Evolutionary conservation across 805 yeast genomes (phyloP).

Genomic region (Saitoella complicata): DNA sequence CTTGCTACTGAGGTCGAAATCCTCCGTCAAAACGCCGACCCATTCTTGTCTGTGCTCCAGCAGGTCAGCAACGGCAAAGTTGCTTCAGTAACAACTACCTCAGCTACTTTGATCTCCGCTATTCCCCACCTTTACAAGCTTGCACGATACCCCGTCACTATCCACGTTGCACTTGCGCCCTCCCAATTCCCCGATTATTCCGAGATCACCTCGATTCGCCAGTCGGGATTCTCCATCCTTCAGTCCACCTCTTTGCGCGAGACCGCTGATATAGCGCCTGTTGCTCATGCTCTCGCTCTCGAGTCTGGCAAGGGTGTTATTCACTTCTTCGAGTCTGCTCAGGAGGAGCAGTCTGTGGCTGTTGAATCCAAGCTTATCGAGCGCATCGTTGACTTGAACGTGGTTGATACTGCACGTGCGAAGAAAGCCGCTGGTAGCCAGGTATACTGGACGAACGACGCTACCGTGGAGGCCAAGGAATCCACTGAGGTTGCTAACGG

Average conservation of each 20-base stretch:
- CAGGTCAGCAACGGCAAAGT: conserved; percentile 17
- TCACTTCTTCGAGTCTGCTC: conserved; percentile 39
- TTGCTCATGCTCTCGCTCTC: conserved; percentile 42
- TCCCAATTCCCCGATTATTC: conserved; percentile 44
- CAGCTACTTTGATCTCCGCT: conserved; percentile 37
- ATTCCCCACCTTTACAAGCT: conserved; percentile 41
- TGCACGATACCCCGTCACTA: conserved; percentile 29
- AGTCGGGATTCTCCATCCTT: conserved; percentile 44
- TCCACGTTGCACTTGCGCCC: conserved; percentile 30
- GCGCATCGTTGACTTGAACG: conserved; percentile 1
- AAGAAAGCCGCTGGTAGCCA: conserved; percentile 1
- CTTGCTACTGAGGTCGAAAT: conserved; percentile 6
- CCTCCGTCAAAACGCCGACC: conserved; percentile 35
- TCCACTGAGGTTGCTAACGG: too few relatives aligned
- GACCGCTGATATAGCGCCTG: conserved; percentile 35
- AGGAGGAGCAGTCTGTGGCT: conserved; percentile 2
- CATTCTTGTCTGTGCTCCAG: conserved; percentile 30
- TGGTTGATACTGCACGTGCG: not conserved
- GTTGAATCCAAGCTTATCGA: not conserved
- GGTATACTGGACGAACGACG: conserved; percentile 3
- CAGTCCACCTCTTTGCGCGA: conserved; percentile 49
- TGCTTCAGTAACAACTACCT: conserved; percentile 36
- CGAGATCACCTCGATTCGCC: conserved; percentile 54
- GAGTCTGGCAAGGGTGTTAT: conserved; percentile 40
- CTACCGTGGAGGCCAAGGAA: conserved; percentile 3